These are phyloP conservation scores for Chenopodium berlandieri DNA, from an alignment of 148 eudicot genomes.

Conservation along the genomic window DNA sequence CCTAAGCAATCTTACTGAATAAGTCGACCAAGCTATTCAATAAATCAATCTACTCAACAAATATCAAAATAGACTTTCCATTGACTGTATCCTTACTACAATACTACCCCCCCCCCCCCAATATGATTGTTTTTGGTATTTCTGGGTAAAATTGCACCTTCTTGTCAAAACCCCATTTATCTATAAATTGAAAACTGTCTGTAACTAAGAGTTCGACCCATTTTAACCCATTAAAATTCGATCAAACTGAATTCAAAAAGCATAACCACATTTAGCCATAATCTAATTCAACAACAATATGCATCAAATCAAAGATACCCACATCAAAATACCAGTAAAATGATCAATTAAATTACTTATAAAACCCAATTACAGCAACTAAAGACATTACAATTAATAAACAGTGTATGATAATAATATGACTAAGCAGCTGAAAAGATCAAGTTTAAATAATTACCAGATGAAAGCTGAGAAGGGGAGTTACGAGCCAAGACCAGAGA, in stretches of 20 bases:
- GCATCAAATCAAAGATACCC: slow-evolving; percentile 14
- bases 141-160: neutral
- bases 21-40: neutral
- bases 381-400: neutral
- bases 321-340: neutral
- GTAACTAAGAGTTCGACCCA: neutral
- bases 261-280: neutral
- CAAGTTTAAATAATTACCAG: slow-evolving; percentile 34
- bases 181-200: too few relatives aligned
- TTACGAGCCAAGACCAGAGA: slow-evolving; percentile 36
- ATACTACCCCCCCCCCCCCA: too few relatives aligned
- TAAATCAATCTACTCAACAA: neutral
- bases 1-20: too few relatives aligned
- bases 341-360: neutral
- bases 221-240: neutral
- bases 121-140: neutral
- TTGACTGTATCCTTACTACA: neutral
- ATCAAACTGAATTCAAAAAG: slow-evolving; percentile 1
- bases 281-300: slow-evolving; percentile 3
- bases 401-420: neutral
- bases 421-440: too few relatives aligned
- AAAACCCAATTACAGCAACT: slow-evolving; percentile 7
- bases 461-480: slow-evolving; percentile 32
- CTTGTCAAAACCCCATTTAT: neutral
- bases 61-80: neutral